Base-by-base conservation (phyloP, 257 asterid species). In the Lycium barbarum region DNA sequence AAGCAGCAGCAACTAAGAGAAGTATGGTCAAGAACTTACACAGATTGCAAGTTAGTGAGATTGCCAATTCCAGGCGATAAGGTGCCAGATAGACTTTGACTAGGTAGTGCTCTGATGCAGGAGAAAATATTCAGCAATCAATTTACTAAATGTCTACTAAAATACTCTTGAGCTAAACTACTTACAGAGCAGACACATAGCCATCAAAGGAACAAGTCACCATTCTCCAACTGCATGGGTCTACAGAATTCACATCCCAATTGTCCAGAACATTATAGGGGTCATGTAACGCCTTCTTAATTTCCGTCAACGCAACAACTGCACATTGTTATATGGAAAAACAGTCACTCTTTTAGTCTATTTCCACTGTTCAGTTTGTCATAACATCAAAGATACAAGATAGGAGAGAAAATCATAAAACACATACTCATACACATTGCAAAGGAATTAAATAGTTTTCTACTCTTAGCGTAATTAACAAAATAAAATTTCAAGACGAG, bases 221-320 rank as follows among this genome's bases (percentile, higher is more conserved):
- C 98, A 94, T 94, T 86, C 98, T 93, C 99, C 99, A 97, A 88
- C 98, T 90, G 90, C 99, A 97, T 79, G 99, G 99, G 89, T 97
- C 99, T 84, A 97, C 99, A 33, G 99, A 95, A 90, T 90, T 95
- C 57, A 89, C 90, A 89, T 97, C 98, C 99, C 99, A 97, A 85
- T 88, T 92, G 88, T 92, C 98, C 91, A 97, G 86, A 79, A 92
- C 97, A 90, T 97, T 92, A 76, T 92, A 87, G 14, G 99, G 99
- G 88, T 97, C 99, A 17, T 82, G 89, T 47, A 97, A 90, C 65
- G 82, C 93, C 63, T 80, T 90, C 89, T 94, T 95, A 66, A 97
- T 94, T 33, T 95, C 94, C 67, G 94, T 92, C 89, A 97, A 92
- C 54, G 99, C 99, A 33, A 97, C 98, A 71, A 97, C 99, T 97